These are phyloP conservation scores for Aotearoamyces nothofagi DNA, from an alignment of 2,329 filamentous ascomycete genomes.

Conservation along the genomic window DNA sequence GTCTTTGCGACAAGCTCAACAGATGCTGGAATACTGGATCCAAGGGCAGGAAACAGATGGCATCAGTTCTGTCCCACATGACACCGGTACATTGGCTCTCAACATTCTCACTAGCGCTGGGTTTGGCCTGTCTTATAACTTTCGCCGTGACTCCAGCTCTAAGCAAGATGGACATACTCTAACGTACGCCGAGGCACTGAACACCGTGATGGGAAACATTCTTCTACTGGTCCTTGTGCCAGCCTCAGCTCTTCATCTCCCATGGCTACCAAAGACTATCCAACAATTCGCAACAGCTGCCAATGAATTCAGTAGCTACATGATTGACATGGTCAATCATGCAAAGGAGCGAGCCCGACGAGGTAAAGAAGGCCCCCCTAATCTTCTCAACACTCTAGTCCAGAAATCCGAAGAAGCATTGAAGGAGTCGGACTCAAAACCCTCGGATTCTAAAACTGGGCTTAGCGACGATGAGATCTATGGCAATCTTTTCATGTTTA, in stretches of 20 bases:
- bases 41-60: conserved; percentile 24
- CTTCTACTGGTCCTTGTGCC: conserved; percentile 35
- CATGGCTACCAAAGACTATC: conserved; percentile 22
- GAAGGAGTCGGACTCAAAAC: conserved; percentile 34
- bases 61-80: conserved; percentile 39
- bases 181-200: conserved; percentile 38
- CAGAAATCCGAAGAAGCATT: conserved; percentile 29
- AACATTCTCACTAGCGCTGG: conserved; percentile 53
- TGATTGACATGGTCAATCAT: conserved; percentile 30
- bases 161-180: conserved; percentile 29
- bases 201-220: conserved; percentile 35
- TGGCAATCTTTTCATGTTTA: conserved; percentile 55
- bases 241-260: conserved; percentile 25
- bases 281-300: conserved; percentile 38
- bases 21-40: conserved; percentile 42
- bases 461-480: conserved; percentile 51
- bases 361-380: conserved; percentile 17
- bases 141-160: conserved; percentile 22
- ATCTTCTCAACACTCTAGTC: conserved; percentile 10
- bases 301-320: conserved; percentile 45
- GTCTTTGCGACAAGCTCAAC: conserved; percentile 44
- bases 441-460: conserved; percentile 41
- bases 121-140: conserved; percentile 42
- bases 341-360: conserved; percentile 20
- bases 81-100: conserved; percentile 48